phyloP scores from a whole-genome alignment of 106 monocot species.

The Phalaenopsis equestris region DNA sequence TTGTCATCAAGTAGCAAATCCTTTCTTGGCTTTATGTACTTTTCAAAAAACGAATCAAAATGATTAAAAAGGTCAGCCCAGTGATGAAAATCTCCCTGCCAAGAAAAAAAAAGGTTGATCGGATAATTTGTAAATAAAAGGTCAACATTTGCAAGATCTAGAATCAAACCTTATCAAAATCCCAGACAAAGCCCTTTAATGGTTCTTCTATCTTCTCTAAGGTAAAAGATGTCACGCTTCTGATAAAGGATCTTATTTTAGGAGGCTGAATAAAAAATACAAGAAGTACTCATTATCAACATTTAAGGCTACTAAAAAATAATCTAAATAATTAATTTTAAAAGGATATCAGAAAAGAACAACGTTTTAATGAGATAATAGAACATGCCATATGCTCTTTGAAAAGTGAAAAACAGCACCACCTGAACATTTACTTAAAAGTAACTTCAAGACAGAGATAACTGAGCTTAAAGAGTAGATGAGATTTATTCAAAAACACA shows the following conservation, averaged over 20 bases:
- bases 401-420: no score
- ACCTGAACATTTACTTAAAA: no score
- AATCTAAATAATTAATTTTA: no score
- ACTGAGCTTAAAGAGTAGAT: no score
- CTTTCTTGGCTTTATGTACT: constrained; percentile 50
- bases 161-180: constrained; percentile 63
- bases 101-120: not conserved
- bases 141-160: not conserved
- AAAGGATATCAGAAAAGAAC: no score
- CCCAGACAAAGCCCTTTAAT: constrained; percentile 55
- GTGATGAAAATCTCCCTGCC: constrained; percentile 79
- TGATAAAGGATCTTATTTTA: constrained; percentile 52
- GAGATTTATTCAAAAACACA: no score
- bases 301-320: no score
- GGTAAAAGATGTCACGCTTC: constrained; percentile 25
- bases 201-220: constrained; percentile 54
- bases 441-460: no score
- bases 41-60: constrained; percentile 70
- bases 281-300: no score
- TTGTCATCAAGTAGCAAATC: constrained; percentile 51
- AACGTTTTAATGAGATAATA: no score
- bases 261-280: constrained; percentile 34
- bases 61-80: constrained; percentile 72
- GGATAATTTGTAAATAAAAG: constrained; percentile 3
- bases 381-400: no score